A percentile compares a stretch with the other conserved stretches of the same genome.
Evolutionary conservation across 2,329 filamentous ascomycete genomes (phyloP).

Genomic region (Fusarium clavum): DNA sequence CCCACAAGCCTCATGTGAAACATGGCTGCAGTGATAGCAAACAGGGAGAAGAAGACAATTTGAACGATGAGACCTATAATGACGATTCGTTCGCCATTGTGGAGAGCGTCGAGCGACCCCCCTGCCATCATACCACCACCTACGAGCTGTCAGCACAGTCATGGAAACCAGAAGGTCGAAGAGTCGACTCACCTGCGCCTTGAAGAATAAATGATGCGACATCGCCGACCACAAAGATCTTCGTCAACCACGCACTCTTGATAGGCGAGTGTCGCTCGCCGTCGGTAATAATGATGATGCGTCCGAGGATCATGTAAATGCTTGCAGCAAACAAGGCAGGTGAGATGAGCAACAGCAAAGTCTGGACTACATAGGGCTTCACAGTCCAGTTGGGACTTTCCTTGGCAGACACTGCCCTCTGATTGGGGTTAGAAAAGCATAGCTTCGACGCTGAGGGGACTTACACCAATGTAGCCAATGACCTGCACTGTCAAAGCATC

Average conservation of each 20-base stretch:
- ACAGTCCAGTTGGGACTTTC: conserved; percentile 5
- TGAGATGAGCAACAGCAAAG: neutral
- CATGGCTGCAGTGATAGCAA: conserved; percentile 57
- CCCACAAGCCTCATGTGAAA: conserved; percentile 53
- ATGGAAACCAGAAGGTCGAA: rapidly evolving
- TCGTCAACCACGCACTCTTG: conserved; percentile 30
- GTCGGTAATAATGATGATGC: neutral
- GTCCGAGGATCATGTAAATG: conserved; percentile 6
- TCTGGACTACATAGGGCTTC: conserved; percentile 6
- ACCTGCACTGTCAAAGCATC: too few relatives aligned
- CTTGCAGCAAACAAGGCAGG: conserved; percentile 7
- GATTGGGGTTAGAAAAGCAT: too few relatives aligned
- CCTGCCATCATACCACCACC: conserved; percentile 41
- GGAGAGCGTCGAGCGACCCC: conserved; percentile 41
- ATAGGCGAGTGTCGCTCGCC: neutral
- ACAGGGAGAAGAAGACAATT: conserved; percentile 64
- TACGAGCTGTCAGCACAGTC: neutral
- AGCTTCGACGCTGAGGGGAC: rapidly evolving
- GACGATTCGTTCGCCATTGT: conserved; percentile 56
- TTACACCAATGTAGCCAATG: too few relatives aligned
- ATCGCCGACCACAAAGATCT: conserved; percentile 32
- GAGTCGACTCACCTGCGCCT: conserved; percentile 1
- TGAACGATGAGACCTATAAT: conserved; percentile 65
- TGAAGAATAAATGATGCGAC: conserved; percentile 30
- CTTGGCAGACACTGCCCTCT: neutral